Conservation (phyloP, 2,329 filamentous ascomycete genomes). For the Teratosphaeria pseudoeucalypti region DNA sequence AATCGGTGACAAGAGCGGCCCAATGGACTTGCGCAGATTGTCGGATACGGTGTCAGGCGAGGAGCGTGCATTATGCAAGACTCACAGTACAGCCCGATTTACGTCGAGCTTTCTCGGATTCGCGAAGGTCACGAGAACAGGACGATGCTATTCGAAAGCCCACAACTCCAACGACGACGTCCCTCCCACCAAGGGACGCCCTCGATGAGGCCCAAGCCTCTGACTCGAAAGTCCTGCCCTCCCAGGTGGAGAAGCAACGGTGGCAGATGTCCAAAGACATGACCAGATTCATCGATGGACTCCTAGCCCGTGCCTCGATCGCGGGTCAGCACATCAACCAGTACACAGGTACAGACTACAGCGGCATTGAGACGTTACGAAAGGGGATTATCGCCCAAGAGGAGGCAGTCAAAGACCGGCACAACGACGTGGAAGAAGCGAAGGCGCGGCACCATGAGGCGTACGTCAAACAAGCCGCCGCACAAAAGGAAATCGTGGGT, state of each 20-base stretch:
- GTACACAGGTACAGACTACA: constrained; percentile 77
- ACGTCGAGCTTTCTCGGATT: not conserved
- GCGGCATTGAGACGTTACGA: constrained; percentile 79
- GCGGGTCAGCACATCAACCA: constrained; percentile 86
- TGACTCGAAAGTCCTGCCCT: constrained; percentile 28
- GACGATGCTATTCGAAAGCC: not conserved
- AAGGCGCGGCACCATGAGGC: constrained; percentile 73
- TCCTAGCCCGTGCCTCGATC: constrained; percentile 74
- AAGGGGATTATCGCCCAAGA: constrained; percentile 61
- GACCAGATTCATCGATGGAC: constrained; percentile 70
- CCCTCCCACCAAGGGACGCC: not conserved
- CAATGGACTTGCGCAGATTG: constrained; percentile 1
- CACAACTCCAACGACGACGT: not conserved
- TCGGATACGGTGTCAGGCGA: not conserved
- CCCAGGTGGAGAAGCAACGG: constrained; percentile 42
- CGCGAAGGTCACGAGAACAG: not conserved
- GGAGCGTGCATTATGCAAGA: not conserved
- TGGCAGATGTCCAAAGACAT: constrained; percentile 52
- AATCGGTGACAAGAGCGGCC: not conserved
- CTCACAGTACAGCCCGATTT: not conserved
- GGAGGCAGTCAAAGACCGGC: constrained; percentile 46
- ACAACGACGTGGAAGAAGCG: constrained; percentile 56
- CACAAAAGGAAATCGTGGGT: constrained; percentile 90
- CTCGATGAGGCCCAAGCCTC: not conserved
- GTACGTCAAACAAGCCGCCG: constrained; percentile 70